Evolutionary conservation across 805 yeast genomes (phyloP), one percentile per base, ranked within the genome.

Genomic region (Cyberlindnera maritima): DNA sequence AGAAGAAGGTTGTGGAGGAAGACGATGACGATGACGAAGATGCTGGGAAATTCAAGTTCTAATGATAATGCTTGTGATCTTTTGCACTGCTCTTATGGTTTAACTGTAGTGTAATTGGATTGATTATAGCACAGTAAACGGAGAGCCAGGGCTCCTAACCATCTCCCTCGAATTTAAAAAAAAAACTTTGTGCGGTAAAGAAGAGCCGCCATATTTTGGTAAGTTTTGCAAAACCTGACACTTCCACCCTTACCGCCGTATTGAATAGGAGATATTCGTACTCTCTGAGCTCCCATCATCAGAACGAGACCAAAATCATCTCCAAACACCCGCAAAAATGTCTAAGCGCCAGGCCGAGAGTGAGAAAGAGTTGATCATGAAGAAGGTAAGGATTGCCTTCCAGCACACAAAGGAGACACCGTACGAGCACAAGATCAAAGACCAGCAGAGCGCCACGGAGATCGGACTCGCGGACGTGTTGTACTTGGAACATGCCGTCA

Each of bases 401-500:
- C 35, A 38, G 19, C 25, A 28, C 3, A 29, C 39, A 10, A 28
- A 3, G 17, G 8, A 28, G 21, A 21, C 5, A 21, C n/a, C 13
- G 21, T 39, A 43, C 36, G 36, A 17, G 20, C 51, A 44, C 31
- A 48, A 41, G 37, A 44, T 48, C 31, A 18, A 20, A 3, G 29
- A 12, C 5, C 10, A 39, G 13, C 15, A 23, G 10, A 29, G 18
- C 10, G 17, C 32, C 4, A 13, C 15, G 12, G 39, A 17, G 31
- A 39, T 41, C 18, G 58, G 52, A 29, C 54, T 47, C 17, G 55
- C 64, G 0, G 66, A 62, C 25, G 59, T 65, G 3, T 50, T 65
- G 11, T 50, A 54, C 14, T 44, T 78, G 13, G 87, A 82, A 50
- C 80, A 79, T 58, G 75, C 84, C 0, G 73, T 79, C 3, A 62